A percentile compares a stretch with the other conserved stretches of the same genome.
These are phyloP conservation scores for Potentilla sterilis DNA, from an alignment of 306 rosid species.

Conservation along the genomic window DNA sequence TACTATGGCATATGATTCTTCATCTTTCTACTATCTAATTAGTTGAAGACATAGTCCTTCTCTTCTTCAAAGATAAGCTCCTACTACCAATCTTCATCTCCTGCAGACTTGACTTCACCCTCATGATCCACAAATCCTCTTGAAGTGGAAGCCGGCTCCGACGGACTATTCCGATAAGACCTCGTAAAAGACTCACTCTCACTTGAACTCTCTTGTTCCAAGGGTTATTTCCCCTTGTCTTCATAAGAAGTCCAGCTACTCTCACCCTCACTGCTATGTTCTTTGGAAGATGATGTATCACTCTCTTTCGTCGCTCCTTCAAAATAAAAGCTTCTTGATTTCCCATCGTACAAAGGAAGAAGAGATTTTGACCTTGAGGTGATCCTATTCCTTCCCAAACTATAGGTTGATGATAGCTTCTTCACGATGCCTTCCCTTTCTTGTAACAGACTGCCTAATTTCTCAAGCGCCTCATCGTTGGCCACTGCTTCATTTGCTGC, in stretches of 20 bases:
- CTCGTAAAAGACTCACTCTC: conserved; percentile 17
- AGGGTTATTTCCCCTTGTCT: conserved; percentile 29
- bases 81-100: conserved; percentile 18
- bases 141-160: conserved; percentile 31
- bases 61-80: conserved; percentile 29
- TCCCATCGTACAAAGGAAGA: conserved; percentile 47
- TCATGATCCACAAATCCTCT: conserved; percentile 11
- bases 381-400: conserved; percentile 57
- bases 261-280: conserved; percentile 41
- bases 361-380: conserved; percentile 38
- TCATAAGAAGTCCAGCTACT: conserved; percentile 24
- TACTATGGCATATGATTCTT: background rate
- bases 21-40: background rate
- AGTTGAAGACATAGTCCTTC: conserved; percentile 26
- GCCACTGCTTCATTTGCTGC: conserved; percentile 40
- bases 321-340: conserved; percentile 42
- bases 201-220: conserved; percentile 30
- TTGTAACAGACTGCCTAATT: conserved; percentile 35
- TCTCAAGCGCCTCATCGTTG: conserved; percentile 39
- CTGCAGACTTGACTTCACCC: conserved; percentile 4
- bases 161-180: conserved; percentile 26
- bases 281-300: conserved; percentile 51
- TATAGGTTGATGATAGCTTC: conserved; percentile 62
- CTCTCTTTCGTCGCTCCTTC: conserved; percentile 41
- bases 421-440: conserved; percentile 56